A percentile compares a stretch with the other conserved stretches of the same genome.
These are phyloP conservation scores for Trichoderma gamsii DNA, from an alignment of 495 filamentous ascomycete genomes.

Conservation along the genomic window DNA sequence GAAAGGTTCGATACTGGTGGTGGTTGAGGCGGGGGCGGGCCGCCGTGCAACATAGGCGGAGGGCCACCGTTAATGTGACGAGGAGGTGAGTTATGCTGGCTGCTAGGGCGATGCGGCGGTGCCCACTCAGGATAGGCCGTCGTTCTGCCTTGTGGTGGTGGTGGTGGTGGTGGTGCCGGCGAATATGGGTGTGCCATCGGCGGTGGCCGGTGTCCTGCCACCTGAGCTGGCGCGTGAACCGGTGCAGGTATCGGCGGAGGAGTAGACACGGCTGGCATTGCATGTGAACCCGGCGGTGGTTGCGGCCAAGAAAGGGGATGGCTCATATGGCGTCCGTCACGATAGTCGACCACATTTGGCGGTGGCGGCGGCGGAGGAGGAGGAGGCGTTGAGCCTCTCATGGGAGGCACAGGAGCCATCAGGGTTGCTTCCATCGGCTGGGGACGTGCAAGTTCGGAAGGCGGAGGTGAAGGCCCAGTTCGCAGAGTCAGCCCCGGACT, in stretches of 20 bases:
- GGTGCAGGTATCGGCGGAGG: slow-evolving; percentile 23
- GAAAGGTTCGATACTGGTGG: slow-evolving; percentile 34
- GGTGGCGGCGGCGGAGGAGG: not conserved
- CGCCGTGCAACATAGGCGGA: not conserved
- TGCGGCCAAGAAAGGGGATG: slow-evolving; percentile 14
- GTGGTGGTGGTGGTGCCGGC: slow-evolving; percentile 15
- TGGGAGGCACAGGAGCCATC: slow-evolving; percentile 3
- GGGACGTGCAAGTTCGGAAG: slow-evolving; percentile 31
- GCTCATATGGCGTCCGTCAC: not conserved
- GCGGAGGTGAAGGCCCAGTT: slow-evolving; percentile 29
- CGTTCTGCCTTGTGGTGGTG: slow-evolving; percentile 28
- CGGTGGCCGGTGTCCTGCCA: slow-evolving; percentile 27
- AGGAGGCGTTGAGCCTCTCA: not conserved
- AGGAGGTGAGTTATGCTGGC: slow-evolving; percentile 16
- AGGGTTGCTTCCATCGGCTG: slow-evolving; percentile 17
- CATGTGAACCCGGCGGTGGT: slow-evolving; percentile 19
- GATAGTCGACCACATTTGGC: not conserved
- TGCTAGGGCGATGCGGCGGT: not conserved
- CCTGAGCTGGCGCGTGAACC: slow-evolving; percentile 23
- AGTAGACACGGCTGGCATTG: slow-evolving; percentile 21
- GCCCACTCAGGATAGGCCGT: slow-evolving; percentile 23
- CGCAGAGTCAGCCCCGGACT: slow-evolving; percentile 26
- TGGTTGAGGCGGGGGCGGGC: slow-evolving; percentile 17
- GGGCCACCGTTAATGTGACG: slow-evolving; percentile 13
- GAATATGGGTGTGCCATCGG: slow-evolving; percentile 35